phyloP scores from a whole-genome alignment of 805 yeast species.

The Myxozyma sirexii region DNA sequence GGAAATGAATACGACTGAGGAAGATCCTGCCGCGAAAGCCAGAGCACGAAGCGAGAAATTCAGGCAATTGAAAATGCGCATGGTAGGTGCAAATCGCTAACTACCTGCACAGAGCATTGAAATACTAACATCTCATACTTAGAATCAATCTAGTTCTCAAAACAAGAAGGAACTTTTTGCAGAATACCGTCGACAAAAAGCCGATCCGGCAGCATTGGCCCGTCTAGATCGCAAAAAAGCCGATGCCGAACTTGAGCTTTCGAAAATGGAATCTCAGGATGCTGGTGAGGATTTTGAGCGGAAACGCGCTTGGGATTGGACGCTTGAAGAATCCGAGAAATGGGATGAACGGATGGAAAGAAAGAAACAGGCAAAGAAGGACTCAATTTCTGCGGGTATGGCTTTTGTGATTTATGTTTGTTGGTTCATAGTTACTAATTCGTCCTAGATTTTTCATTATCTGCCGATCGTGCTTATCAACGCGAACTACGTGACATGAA shows the following conservation, averaged over 20 bases:
- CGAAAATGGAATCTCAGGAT: conserved; percentile 44
- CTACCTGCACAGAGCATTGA: too few relatives aligned
- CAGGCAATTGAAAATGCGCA: conserved; percentile 19
- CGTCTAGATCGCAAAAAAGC: conserved; percentile 41
- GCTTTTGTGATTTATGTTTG: conserved; percentile 21
- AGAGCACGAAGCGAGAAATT: conserved; percentile 21
- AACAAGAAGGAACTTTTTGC: conserved; percentile 34
- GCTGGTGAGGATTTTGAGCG: conserved; percentile 50
- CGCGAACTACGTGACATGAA: conserved; percentile 52
- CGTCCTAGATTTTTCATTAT: conserved; percentile 49
- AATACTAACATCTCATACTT: neutral
- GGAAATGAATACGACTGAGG: neutral
- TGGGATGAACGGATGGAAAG: conserved; percentile 55
- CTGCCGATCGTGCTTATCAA: conserved; percentile 64
- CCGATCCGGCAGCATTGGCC: conserved; percentile 28
- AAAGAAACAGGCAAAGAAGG: conserved; percentile 39
- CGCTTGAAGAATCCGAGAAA: conserved; percentile 64
- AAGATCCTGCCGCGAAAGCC: conserved; percentile 9
- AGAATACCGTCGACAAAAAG: conserved; percentile 31
- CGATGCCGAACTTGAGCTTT: conserved; percentile 47
- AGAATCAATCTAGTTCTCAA: conserved; percentile 30
- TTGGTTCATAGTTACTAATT: neutral
- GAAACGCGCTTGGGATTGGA: conserved; percentile 55
- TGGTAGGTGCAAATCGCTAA: conserved; percentile 2
- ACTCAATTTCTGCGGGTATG: conserved; percentile 46